Evolutionary conservation across 2,329 filamentous ascomycete species (phyloP).

Genomic region (Sphaerulina vaccinii): DNA sequence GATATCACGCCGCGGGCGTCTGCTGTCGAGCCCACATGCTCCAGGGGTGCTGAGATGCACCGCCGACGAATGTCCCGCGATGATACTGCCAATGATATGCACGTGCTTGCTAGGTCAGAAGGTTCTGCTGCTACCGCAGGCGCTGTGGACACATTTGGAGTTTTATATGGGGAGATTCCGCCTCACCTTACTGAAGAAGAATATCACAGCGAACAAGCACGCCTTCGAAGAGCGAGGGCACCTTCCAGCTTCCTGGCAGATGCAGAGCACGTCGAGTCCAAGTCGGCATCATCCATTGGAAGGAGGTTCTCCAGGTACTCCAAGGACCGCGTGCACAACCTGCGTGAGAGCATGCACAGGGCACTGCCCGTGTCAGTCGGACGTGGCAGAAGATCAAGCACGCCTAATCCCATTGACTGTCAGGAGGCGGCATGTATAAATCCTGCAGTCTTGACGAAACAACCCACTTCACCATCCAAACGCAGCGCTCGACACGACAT

Average conservation of each 20-base stretch:
- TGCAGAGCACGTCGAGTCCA: neutral
- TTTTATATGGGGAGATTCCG: slow-evolving; percentile 4
- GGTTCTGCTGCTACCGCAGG: slow-evolving; percentile 1
- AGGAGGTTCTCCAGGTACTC: slow-evolving; percentile 19
- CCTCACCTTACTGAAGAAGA: slow-evolving; percentile 9
- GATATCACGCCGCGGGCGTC: slow-evolving; percentile 24
- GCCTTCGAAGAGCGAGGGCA: slow-evolving; percentile 12
- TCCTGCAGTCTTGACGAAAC: slow-evolving; percentile 13
- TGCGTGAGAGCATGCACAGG: slow-evolving; percentile 21
- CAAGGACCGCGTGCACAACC: slow-evolving; percentile 19
- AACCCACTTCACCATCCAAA: slow-evolving; percentile 35
- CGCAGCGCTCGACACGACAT: slow-evolving; percentile 30
- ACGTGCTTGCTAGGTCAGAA: slow-evolving; percentile 16
- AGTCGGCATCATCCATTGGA: slow-evolving; percentile 17
- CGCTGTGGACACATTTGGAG: neutral
- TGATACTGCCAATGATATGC: slow-evolving; percentile 32
- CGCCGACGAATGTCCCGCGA: slow-evolving; percentile 29
- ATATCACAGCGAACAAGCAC: neutral
- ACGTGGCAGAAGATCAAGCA: slow-evolving; percentile 30
- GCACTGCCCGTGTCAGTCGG: slow-evolving; percentile 18
- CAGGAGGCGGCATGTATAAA: slow-evolving; percentile 14
- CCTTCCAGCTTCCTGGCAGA: slow-evolving; percentile 5
- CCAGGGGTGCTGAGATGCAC: neutral
- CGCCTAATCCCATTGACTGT: slow-evolving; percentile 22
- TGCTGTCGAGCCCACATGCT: slow-evolving; percentile 12